Evolutionary conservation across 2,329 filamentous ascomycete species (phyloP).

Genomic region (Thermochaetoides dissita): DNA sequence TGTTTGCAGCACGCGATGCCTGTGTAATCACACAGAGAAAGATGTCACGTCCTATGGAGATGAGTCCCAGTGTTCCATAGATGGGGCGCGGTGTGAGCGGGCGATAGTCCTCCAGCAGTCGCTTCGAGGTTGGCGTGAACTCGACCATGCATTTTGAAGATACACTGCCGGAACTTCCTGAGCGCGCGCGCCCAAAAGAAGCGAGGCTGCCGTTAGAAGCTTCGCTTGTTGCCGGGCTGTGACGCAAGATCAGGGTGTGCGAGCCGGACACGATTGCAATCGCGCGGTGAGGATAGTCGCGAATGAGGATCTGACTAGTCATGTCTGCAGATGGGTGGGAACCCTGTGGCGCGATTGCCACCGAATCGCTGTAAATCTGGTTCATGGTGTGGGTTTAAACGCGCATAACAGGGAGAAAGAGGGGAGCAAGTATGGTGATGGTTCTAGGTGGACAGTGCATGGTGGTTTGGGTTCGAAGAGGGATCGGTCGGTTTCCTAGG

Average conservation of each 20-base stretch:
- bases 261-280: conserved; percentile 71
- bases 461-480: too few relatives aligned
- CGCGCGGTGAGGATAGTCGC: conserved; percentile 73
- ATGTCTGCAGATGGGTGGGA: conserved; percentile 38
- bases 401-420: background rate
- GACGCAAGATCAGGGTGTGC: conserved; percentile 72
- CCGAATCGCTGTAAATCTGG: conserved; percentile 23
- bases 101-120: conserved; percentile 63
- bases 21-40: conserved; percentile 83
- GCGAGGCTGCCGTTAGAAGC: conserved; percentile 44
- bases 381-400: conserved; percentile 28
- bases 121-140: conserved; percentile 51
- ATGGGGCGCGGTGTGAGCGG: conserved; percentile 59
- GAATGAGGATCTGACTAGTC: conserved; percentile 67
- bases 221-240: conserved; percentile 54
- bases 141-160: conserved; percentile 72
- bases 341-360: conserved; percentile 28
- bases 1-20: conserved; percentile 62
- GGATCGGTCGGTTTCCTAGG: too few relatives aligned
- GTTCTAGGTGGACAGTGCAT: background rate
- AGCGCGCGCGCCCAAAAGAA: conserved; percentile 30
- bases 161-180: conserved; percentile 27
- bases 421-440: conserved; percentile 2
- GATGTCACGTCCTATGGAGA: conserved; percentile 69
- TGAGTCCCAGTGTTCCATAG: conserved; percentile 76